Evolutionary conservation across 2,329 filamentous ascomycete species (phyloP), one percentile per base, ranked within the genome.

Genomic region (Pseudocercospora vitis): DNA sequence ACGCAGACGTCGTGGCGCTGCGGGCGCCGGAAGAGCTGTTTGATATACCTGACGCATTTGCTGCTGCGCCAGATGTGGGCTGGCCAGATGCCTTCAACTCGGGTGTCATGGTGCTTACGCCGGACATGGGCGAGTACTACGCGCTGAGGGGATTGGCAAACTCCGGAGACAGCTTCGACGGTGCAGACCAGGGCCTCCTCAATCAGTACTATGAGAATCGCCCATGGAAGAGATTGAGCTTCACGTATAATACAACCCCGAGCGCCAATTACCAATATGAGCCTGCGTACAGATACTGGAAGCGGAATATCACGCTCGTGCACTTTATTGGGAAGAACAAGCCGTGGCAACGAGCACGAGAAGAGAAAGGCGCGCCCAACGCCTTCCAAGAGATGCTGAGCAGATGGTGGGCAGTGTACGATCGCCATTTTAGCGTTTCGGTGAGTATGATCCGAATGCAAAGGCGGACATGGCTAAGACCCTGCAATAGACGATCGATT

Each of bases 41-140:
- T 68, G 80, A 85, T 14, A 70, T 84, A 35, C 74, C 81, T 8
- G 78, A 78, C 28, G 65, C 76, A 21, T 86, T 87, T 63, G 83
- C 84, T 21, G 84, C 94, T 2, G 91, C 89, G 8, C 91, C 94
- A 26, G 94, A 99, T 72, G 91, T 97, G 65, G 94, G 94, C 63
- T 99, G 94, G 94, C 94, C 94, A 28, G 94, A 99, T 74, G 82
- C 91, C 57, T 97, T 97, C 83, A 99, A 99, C 74, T 91, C 88
- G n/a, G 94, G 94, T 66, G 84, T 99, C 64, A 95, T 99, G 90
- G 90, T 91, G 29, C 74, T 99, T 55, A 86, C 81, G 12, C 94
- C 94, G 28, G 87, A 92, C 72, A 78, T 91, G 81, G 87, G 86
- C 53, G 91, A 95, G 62, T 97, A 91, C 73, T 86, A 90, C 73